phyloP scores from a whole-genome alignment of 805 yeast genomes.

The Blastobotrys chiropterorum region DNA sequence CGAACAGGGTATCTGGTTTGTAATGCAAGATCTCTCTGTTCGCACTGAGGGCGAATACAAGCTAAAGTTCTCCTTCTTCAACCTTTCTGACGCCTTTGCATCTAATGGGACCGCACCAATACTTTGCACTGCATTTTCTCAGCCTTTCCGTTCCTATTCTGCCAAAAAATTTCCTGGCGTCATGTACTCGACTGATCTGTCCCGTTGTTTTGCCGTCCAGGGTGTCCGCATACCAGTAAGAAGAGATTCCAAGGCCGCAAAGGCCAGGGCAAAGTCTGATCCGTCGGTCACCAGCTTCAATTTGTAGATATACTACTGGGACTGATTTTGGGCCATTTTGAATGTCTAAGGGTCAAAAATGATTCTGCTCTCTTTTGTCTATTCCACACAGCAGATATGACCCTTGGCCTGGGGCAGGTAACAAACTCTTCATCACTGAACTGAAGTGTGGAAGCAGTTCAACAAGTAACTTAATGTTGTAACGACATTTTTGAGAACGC shows the following conservation, averaged over 20 bases:
- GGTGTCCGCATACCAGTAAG: constrained; percentile 40
- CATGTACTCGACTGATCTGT: constrained; percentile 36
- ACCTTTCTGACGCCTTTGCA: constrained; percentile 23
- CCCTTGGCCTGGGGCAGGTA: too few relatives aligned
- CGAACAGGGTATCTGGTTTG: constrained; percentile 38
- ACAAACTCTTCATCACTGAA: too few relatives aligned
- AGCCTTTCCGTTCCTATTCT: constrained; percentile 35
- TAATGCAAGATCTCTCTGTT: constrained; percentile 37
- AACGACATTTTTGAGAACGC: too few relatives aligned
- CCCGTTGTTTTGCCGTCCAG: constrained; percentile 38
- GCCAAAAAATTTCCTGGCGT: constrained; percentile 44
- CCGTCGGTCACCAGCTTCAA: not conserved
- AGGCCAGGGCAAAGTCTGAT: not conserved
- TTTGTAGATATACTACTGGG: not conserved
- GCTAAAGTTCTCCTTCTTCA: constrained; percentile 34
- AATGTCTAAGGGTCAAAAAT: too few relatives aligned
- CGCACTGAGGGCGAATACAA: constrained; percentile 40
- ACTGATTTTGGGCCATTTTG: too few relatives aligned
- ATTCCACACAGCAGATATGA: too few relatives aligned
- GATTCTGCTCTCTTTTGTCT: not conserved
- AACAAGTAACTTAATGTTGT: too few relatives aligned
- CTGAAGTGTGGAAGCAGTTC: too few relatives aligned
- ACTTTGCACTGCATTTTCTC: constrained; percentile 29
- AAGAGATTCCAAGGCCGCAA: constrained; percentile 22
- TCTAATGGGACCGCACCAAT: constrained; percentile 12